Evolutionary conservation across 1,284 basidiomycete genomes (phyloP).

Genomic region (Ceratobasidium sp.): DNA sequence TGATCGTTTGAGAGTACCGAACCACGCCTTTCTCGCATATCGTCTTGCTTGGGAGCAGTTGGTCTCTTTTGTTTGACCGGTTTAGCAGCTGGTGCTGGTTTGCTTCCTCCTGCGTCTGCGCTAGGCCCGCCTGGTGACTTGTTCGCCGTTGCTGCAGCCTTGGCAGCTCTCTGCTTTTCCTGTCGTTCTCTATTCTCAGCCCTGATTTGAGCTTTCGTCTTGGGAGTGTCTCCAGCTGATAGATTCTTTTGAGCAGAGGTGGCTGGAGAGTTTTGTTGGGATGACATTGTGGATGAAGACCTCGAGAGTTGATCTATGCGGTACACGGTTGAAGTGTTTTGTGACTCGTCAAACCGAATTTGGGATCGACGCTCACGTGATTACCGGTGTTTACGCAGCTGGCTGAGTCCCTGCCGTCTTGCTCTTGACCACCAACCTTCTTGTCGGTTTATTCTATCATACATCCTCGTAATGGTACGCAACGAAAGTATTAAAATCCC

Average conservation of each 20-base stretch:
- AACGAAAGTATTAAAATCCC: not conserved
- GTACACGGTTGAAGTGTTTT: not conserved
- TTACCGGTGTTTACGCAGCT: not conserved
- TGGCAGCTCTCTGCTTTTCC: constrained; percentile 79
- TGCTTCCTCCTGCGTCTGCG: constrained; percentile 36
- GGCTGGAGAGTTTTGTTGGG: constrained; percentile 17
- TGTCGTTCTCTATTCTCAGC: constrained; percentile 81
- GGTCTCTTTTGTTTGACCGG: constrained; percentile 15
- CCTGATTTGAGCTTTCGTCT: constrained; percentile 66
- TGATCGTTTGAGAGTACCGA: constrained; percentile 2
- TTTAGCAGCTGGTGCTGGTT: constrained; percentile 29
- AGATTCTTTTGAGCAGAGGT: constrained; percentile 9
- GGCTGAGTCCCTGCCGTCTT: constrained; percentile 16
- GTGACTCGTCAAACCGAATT: constrained; percentile 16
- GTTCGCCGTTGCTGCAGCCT: constrained; percentile 54
- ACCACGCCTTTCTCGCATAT: constrained; percentile 23
- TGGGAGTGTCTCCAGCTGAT: constrained; percentile 3
- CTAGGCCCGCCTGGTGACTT: not conserved
- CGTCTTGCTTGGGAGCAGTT: constrained; percentile 19
- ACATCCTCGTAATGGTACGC: constrained; percentile 31
- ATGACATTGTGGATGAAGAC: not conserved
- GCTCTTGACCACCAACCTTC: constrained; percentile 7
- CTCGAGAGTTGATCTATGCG: no score
- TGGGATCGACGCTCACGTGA: constrained; percentile 20
- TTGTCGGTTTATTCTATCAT: not conserved